Base-by-base conservation (phyloP, 164 flowering plant genomes). In the Aristolochia fimbriata region DNA sequence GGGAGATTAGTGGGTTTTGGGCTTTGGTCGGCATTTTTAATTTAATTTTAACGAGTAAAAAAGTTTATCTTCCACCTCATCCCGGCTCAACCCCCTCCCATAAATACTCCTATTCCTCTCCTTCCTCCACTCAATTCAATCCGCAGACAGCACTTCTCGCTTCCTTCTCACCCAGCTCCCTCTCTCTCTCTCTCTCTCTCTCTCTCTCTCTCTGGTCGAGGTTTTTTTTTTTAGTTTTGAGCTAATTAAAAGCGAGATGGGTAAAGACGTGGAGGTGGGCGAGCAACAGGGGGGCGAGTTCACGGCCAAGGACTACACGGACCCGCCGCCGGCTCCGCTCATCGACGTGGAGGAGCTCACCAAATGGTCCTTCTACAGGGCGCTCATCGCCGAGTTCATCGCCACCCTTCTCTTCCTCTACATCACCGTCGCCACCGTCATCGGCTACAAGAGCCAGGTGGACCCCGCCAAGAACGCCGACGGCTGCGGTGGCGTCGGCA, bases 241-340 rank as follows among this genome's bases (percentile, higher is more conserved):
- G 30, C 2, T n/a, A 5, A 27, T 27, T 2, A 27, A 27, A 27
- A 27, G 2, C 11, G 68, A 51, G 4, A 81, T 82, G 88, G 80
- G 65, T 0, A 83, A 81, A 61, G 83, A 81, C 61, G 58, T 66
- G 10, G 83, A 78, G 31, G 77, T 47, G 1, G 73, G 65, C 0
- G 72, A 73, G 57, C 69, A 68, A 4, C 45, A 45, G 8, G 57
- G 71, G 2, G 30, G 30, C 10, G 76, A 68, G 22, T 72, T 63
- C 71, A 30, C 65, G 0, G 68, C 65, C 17, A 84, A 76, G 75
- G 89, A 84, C 73, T 82, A 81, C 76, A 76, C 73, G 0, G 86
- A 84, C 62, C 89, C 89, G 3, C 86, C 89, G 4, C 91, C 91
- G n/a, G 80, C 80, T 16, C 74, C 84, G 0, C 59, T 84, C 31